Evolutionary conservation across 2,329 filamentous ascomycete species (phyloP).

Genomic region (Stachybotrys elegans): DNA sequence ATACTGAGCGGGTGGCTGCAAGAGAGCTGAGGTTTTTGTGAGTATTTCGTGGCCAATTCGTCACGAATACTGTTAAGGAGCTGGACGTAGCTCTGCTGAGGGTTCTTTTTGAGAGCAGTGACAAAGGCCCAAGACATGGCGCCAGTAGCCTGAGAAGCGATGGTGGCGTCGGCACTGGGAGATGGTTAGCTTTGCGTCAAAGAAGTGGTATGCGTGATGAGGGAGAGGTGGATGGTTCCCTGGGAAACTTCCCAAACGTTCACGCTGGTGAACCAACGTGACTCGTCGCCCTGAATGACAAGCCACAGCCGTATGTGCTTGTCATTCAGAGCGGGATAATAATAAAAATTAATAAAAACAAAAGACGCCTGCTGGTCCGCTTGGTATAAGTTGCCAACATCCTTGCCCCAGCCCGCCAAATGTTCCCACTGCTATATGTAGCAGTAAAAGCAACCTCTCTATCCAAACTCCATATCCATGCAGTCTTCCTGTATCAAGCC

Average conservation of each 20-base stretch:
- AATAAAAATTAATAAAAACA: slow-evolving; percentile 14
- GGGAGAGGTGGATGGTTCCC: not conserved
- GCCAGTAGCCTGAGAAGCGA: slow-evolving; percentile 83
- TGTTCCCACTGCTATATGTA: no score
- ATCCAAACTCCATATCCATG: no score
- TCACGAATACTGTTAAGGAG: slow-evolving; percentile 94
- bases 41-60: slow-evolving; percentile 81
- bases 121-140: slow-evolving; percentile 99
- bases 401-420: no score
- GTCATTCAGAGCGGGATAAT: slow-evolving; percentile 35
- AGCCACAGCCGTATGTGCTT: slow-evolving; percentile 28
- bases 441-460: no score
- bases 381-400: no score
- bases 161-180: slow-evolving; percentile 81
- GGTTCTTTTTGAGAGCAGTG: slow-evolving; percentile 87
- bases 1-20: slow-evolving; percentile 94
- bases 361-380: no score
- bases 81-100: slow-evolving; percentile 96
- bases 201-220: not conserved
- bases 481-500: no score
- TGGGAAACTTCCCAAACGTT: not conserved
- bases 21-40: slow-evolving; percentile 93
- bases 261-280: slow-evolving; percentile 30
- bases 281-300: slow-evolving; percentile 41
- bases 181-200: slow-evolving; percentile 10